A percentile compares a stretch with the other conserved stretches of the same genome.
Conservation (phyloP, 441 rosid species). For the Lagerstroemia fauriei region DNA sequence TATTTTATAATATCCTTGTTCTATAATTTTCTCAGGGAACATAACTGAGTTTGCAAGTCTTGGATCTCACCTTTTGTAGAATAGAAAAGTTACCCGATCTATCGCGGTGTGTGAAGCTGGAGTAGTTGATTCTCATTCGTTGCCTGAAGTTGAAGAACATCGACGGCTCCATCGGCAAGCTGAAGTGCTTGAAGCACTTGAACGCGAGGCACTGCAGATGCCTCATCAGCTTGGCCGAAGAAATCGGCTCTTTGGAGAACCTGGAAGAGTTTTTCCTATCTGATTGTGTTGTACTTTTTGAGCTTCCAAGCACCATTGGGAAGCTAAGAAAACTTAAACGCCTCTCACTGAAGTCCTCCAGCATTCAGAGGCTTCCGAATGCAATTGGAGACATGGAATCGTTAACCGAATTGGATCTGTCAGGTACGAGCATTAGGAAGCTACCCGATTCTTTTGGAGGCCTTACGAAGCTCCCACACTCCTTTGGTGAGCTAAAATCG, state of each 20-base stretch:
- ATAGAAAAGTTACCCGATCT: neutral
- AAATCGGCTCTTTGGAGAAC: neutral
- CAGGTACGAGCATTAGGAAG: neutral
- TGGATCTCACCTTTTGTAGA: too few relatives aligned
- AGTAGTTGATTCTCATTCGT: neutral
- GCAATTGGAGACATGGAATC: neutral
- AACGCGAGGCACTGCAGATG: neutral
- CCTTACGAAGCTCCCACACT: neutral
- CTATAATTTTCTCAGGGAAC: too few relatives aligned
- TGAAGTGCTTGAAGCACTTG: neutral
- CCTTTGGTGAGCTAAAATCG: neutral
- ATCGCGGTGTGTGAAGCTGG: neutral
- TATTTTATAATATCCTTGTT: too few relatives aligned
- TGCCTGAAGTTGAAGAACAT: neutral
- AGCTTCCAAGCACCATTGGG: neutral
- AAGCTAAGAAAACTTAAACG: neutral
- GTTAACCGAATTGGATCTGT: neutral
- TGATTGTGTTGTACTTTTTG: neutral
- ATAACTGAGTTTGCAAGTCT: too few relatives aligned
- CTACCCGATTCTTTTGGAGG: constrained; percentile 11
- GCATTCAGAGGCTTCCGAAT: neutral
- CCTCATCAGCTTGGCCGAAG: neutral
- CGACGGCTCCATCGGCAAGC: neutral
- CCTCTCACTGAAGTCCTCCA: neutral
- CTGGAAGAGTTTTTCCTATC: neutral